Base-by-base conservation (phyloP, 108 stramenopile species). In the Nitzschia putrida region DNA sequence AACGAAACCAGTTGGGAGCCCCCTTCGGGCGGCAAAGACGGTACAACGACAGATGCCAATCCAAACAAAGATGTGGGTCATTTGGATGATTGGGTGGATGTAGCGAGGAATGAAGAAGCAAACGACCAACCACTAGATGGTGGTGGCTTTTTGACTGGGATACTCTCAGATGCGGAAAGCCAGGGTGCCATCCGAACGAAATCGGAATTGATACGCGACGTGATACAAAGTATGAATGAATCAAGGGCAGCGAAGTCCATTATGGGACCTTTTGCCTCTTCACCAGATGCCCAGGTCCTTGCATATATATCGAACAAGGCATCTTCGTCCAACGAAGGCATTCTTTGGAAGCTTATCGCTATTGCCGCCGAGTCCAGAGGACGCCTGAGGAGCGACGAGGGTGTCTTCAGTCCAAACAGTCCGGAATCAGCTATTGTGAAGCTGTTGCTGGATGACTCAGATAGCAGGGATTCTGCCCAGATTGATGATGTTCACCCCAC, bases 361-460 rank as follows among this genome's bases (percentile, higher is more conserved):
- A 88, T 95, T 66, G 94, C 88, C 18, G 76, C 84, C 12, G 61
- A 73, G 23, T 80, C 78, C 24, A 71, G 72, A 34, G 94, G 94
- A 21, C 71, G 84, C 42, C 78, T 89, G 10, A 74, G 86, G 24
- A 86, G 81, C 66, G 83, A 86, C 57, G 80, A 90, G n/a, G 82
- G 87, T 1, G 77, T 79, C 2, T 24, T 42, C 5, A 73, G 86
- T 50, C 56, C 71, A 29, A 43, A 56, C 18, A 68, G 81, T 50
- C 86, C 86, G 8, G 89, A 90, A 39, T 73, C 84, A 18, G 85
- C 84, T 5, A 81, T 95, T 52, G 84, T 90, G 18, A 64, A 89
- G 25, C 63, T 90, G 21, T 80, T 92, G 7, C 76, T 92, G 13
- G 34, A 72, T 38, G 64, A 58, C 11, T 37, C 68, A 22, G 58